These are phyloP conservation scores for Alternaria tenuissima DNA, from an alignment of 2,329 filamentous ascomycete genomes.

Conservation along the genomic window DNA sequence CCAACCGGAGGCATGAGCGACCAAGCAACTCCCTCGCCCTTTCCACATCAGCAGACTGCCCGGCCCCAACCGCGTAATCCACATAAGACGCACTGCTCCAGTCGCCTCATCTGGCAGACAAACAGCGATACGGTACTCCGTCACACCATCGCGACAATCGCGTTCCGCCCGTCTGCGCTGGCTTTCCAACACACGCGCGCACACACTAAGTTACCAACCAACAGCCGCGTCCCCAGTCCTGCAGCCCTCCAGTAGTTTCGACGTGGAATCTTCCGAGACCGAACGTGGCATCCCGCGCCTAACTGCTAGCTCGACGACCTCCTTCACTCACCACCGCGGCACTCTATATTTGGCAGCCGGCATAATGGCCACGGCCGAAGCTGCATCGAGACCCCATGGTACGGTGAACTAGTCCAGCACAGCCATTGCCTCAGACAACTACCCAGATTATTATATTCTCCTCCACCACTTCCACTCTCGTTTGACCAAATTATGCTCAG, in stretches of 20 bases:
- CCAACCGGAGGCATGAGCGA: constrained; percentile 20
- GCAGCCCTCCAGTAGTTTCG: constrained; percentile 5
- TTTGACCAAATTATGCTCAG: constrained; percentile 6
- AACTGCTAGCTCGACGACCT: neutral
- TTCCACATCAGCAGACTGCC: constrained; percentile 5
- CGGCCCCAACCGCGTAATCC: constrained; percentile 2
- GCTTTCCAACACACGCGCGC: neutral
- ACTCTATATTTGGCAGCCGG: constrained; percentile 19
- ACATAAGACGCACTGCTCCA: neutral
- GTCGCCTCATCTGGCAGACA: neutral
- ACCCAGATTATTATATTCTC: neutral
- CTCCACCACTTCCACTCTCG: constrained; percentile 7
- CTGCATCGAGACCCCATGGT: constrained; percentile 56
- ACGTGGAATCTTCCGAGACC: constrained; percentile 20
- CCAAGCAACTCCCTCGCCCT: neutral
- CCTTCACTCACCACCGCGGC: constrained; percentile 7
- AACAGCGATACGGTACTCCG: neutral
- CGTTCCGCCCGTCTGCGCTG: neutral
- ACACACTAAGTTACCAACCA: neutral
- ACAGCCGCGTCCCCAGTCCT: neutral
- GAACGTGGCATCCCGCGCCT: constrained; percentile 15
- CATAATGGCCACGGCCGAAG: constrained; percentile 56
- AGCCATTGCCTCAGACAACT: constrained; percentile 25
- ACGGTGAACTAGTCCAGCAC: constrained; percentile 38
- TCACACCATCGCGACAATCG: neutral